These are phyloP conservation scores for Diaporthe caulivora DNA, from an alignment of 2,329 filamentous ascomycete genomes.

Conservation along the genomic window DNA sequence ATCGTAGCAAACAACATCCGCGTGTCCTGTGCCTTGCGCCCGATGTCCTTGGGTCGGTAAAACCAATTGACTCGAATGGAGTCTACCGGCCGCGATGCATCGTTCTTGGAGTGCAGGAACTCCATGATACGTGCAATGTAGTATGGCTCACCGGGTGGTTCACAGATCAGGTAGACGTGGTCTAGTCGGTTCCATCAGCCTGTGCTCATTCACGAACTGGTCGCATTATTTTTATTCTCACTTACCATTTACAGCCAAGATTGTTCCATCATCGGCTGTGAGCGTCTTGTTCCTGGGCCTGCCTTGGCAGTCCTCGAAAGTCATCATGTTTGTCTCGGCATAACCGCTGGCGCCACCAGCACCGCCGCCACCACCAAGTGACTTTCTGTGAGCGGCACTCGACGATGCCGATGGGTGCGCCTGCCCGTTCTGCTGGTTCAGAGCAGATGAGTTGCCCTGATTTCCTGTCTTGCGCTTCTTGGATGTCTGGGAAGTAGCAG, in stretches of 20 bases:
- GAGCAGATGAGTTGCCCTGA: slow-evolving; percentile 48
- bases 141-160: slow-evolving; percentile 97
- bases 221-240: neutral
- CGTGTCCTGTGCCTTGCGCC: slow-evolving; percentile 90
- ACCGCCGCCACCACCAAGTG: slow-evolving; percentile 40
- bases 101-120: slow-evolving; percentile 86
- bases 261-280: slow-evolving; percentile 90
- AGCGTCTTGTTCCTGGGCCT: slow-evolving; percentile 81
- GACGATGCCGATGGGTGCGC: slow-evolving; percentile 43
- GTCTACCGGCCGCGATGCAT: slow-evolving; percentile 80
- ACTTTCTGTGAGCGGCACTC: slow-evolving; percentile 45
- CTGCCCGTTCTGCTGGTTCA: slow-evolving; percentile 36
- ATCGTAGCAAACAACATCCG: slow-evolving; percentile 95
- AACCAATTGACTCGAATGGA: slow-evolving; percentile 98
- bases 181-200: slow-evolving; percentile 53
- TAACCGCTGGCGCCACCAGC: slow-evolving; percentile 49
- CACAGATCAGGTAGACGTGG: slow-evolving; percentile 95
- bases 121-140: slow-evolving; percentile 99
- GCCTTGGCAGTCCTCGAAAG: slow-evolving; percentile 79
- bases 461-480: slow-evolving; percentile 88
- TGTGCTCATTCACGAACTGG: slow-evolving; percentile 13
- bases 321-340: slow-evolving; percentile 87
- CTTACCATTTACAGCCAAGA: slow-evolving; percentile 87
- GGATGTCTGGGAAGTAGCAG: slow-evolving; percentile 67
- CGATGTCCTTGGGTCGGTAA: slow-evolving; percentile 95